Evolutionary conservation across 768 basidiomycete species (phyloP).

Genomic region (Leccinum broughii): DNA sequence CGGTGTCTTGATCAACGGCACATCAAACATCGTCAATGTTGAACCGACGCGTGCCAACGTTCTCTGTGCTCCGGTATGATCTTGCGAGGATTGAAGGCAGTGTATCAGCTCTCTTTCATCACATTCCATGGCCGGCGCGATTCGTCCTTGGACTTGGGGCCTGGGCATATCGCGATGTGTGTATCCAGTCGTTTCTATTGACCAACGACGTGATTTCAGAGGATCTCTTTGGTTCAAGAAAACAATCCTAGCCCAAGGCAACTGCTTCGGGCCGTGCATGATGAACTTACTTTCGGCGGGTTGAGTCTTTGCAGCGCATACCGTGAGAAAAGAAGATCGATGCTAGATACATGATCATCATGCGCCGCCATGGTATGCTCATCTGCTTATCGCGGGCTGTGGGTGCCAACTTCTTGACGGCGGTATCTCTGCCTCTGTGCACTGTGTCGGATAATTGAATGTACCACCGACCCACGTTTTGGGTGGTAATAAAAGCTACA

Average conservation of each 20-base stretch:
- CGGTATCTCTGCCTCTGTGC: not conserved
- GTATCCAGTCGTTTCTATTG: not conserved
- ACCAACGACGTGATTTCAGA: not conserved
- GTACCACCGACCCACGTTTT: not conserved
- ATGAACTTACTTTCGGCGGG: accelerated
- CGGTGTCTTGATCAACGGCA: not conserved
- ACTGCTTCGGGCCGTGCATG: not conserved
- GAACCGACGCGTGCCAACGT: too few species aligned
- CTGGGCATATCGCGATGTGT: not conserved
- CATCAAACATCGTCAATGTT: too few species aligned
- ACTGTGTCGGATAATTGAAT: not conserved
- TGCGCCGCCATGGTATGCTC: not conserved
- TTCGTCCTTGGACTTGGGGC: too few species aligned
- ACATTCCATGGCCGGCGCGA: too few species aligned
- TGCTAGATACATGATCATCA: not conserved
- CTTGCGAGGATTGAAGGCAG: too few species aligned
- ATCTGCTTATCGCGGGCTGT: not conserved
- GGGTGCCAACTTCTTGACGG: not conserved
- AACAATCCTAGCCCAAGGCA: not conserved
- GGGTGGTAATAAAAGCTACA: not conserved
- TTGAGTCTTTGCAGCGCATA: too few species aligned
- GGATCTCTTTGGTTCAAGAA: not conserved
- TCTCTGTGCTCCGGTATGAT: too few species aligned
- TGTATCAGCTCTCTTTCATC: too few species aligned
- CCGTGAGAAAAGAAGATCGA: not conserved